A percentile compares a stretch with the other conserved stretches of the same genome.
These are phyloP conservation scores for Myriosclerotinia scirpicola DNA, from an alignment of 2,329 filamentous ascomycete species.

Conservation along the genomic window DNA sequence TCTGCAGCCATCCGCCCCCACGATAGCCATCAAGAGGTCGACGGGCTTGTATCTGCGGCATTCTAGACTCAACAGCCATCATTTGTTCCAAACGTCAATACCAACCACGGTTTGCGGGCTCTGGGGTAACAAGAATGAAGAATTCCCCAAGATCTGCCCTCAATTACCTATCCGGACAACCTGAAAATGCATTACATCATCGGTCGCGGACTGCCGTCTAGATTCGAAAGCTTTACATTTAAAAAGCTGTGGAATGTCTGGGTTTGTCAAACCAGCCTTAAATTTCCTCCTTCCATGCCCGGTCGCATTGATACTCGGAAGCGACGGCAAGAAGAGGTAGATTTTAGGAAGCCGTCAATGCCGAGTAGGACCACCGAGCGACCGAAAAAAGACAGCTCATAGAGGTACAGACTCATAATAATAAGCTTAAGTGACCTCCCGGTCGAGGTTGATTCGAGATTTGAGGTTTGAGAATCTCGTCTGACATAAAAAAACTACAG, in stretches of 20 bases:
- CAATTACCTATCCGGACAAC: neutral
- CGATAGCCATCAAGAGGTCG: neutral
- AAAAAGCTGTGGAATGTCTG: neutral
- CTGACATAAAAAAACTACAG: neutral
- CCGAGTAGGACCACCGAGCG: neutral
- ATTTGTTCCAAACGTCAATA: neutral
- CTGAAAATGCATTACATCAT: neutral
- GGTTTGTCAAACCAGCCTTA: neutral
- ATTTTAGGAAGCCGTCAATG: neutral
- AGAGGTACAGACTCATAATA: neutral
- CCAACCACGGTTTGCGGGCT: neutral
- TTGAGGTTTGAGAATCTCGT: neutral
- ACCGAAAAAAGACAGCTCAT: neutral
- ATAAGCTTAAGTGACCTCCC: neutral
- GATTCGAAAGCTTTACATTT: neutral
- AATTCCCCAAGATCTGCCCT: neutral
- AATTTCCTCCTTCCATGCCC: neutral
- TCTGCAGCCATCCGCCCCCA: neutral
- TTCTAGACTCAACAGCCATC: neutral
- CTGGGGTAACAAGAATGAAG: neutral
- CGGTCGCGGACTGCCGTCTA: neutral
- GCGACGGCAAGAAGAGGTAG: constrained; percentile 3
- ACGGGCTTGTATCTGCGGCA: neutral
- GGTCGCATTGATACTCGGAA: neutral
- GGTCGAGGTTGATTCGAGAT: neutral